phyloP scores from a whole-genome alignment of 768 basidiomycete genomes.

The Suillus alpinus region DNA sequence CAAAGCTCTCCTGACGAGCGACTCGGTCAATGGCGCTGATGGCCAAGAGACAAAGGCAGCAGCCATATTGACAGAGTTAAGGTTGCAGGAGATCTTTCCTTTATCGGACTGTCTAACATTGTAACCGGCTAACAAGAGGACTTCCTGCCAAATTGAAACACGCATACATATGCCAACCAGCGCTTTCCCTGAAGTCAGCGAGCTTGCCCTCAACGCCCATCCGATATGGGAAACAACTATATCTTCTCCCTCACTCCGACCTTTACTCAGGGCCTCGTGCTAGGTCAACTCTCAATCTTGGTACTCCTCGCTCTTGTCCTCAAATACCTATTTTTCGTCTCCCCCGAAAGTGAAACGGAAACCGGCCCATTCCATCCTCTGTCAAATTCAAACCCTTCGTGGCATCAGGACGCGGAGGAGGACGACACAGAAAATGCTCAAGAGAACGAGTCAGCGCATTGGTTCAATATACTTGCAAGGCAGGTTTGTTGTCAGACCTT shows the following conservation, averaged over 20 bases:
- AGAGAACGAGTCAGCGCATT: slow-evolving; percentile 72
- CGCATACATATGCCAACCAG: background rate
- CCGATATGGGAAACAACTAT: slow-evolving; percentile 43
- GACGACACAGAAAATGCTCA: background rate
- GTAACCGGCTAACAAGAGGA: background rate
- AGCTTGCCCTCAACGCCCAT: background rate
- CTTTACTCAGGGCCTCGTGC: slow-evolving; percentile 91
- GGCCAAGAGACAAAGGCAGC: slow-evolving; percentile 52
- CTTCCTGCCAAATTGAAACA: background rate
- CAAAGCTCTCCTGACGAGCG: slow-evolving; percentile 45
- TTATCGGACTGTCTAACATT: background rate
- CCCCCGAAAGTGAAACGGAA: slow-evolving; percentile 55
- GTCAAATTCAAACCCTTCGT: slow-evolving; percentile 46
- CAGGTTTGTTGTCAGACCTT: slow-evolving; percentile 51
- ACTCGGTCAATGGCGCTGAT: slow-evolving; percentile 49
- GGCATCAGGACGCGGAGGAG: slow-evolving; percentile 28
- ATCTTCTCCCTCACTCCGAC: slow-evolving; percentile 78
- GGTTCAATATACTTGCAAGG: slow-evolving; percentile 84
- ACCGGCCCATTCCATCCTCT: slow-evolving; percentile 59
- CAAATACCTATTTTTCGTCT: slow-evolving; percentile 93
- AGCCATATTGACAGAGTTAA: background rate
- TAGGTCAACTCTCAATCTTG: slow-evolving; percentile 89
- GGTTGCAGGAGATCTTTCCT: background rate
- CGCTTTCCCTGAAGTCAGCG: background rate
- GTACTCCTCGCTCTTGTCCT: slow-evolving; percentile 76